These are phyloP conservation scores for Mycena belliarum DNA, from an alignment of 768 basidiomycete genomes.

Conservation along the genomic window DNA sequence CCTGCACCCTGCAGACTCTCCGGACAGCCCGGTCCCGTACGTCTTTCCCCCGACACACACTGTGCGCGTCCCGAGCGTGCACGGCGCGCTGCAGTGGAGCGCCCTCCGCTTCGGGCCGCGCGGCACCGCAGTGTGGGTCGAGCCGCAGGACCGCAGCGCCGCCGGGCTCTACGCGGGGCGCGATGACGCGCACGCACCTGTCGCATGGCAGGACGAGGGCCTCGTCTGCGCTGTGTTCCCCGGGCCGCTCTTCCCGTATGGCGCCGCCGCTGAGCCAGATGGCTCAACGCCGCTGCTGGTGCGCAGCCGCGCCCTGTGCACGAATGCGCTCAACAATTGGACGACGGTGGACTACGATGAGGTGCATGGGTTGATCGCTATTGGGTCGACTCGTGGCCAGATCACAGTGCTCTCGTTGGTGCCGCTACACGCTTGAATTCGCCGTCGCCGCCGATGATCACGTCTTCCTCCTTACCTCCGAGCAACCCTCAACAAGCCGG, in stretches of 20 bases:
- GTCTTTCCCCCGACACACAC: conserved; percentile 50
- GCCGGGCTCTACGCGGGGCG: conserved; percentile 34
- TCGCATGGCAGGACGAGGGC: conserved; percentile 31
- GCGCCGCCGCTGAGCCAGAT: neutral
- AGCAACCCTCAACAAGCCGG: too few species aligned
- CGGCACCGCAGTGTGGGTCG: conserved; percentile 66
- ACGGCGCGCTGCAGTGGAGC: conserved; percentile 56
- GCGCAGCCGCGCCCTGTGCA: neutral
- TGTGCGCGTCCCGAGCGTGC: conserved; percentile 38
- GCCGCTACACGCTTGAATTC: neutral
- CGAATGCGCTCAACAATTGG: conserved; percentile 14
- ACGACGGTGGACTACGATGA: conserved; percentile 18
- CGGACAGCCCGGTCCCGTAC: conserved; percentile 34
- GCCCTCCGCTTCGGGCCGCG: conserved; percentile 52
- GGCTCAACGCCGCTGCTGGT: too few species aligned
- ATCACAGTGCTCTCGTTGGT: neutral
- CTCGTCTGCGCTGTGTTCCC: conserved; percentile 55
- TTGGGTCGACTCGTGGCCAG: conserved; percentile 5
- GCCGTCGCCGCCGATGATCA: too few species aligned
- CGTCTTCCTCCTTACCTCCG: too few species aligned
- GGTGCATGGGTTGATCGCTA: neutral
- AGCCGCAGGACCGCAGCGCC: conserved; percentile 48
- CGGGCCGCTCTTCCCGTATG: conserved; percentile 36
- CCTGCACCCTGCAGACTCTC: conserved; percentile 38
- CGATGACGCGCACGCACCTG: conserved; percentile 9